Percentiles rank a stretch among this genome's conserved stretches.
Evolutionary conservation across 179 eudicot genomes (phyloP).

Genomic region (Pouteria campechiana): DNA sequence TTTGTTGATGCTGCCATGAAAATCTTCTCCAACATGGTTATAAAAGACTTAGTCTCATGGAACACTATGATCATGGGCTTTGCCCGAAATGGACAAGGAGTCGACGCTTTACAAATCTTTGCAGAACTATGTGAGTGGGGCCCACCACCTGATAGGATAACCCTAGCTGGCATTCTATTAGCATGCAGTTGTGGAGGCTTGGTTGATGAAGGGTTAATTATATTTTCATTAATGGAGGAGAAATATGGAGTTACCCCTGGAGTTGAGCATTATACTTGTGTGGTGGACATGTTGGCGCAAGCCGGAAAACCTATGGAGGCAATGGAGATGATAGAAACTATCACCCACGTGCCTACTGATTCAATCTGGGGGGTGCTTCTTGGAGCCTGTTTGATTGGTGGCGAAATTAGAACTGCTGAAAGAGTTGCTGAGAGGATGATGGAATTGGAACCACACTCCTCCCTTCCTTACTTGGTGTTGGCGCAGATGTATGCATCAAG

Average conservation of each 20-base stretch:
- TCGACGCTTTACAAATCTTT: slow-evolving; percentile 40
- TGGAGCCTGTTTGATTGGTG: slow-evolving; percentile 20
- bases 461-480: slow-evolving; percentile 48
- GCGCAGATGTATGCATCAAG: slow-evolving; percentile 45
- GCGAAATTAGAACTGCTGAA: slow-evolving; percentile 44
- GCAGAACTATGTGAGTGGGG: slow-evolving; percentile 27
- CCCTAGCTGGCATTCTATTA: slow-evolving; percentile 40
- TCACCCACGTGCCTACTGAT: slow-evolving; percentile 29
- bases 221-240: slow-evolving; percentile 47
- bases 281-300: slow-evolving; percentile 41
- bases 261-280: slow-evolving; percentile 32
- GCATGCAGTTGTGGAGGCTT: slow-evolving; percentile 54
- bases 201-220: slow-evolving; percentile 31
- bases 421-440: slow-evolving; percentile 36
- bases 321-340: slow-evolving; percentile 21
- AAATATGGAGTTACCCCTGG: slow-evolving; percentile 35
- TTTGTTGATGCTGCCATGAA: slow-evolving; percentile 32
- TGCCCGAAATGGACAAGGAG: slow-evolving; percentile 46
- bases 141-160: slow-evolving; percentile 48
- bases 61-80: slow-evolving; percentile 58
- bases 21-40: slow-evolving; percentile 25
- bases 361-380: slow-evolving; percentile 42
- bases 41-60: slow-evolving; percentile 62
- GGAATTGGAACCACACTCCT: slow-evolving; percentile 40
- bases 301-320: slow-evolving; percentile 54